A percentile compares a stretch with the other conserved stretches of the same genome.
phyloP scores from a whole-genome alignment of 805 yeast genomes.

The Diddensiella transvaalensis region DNA sequence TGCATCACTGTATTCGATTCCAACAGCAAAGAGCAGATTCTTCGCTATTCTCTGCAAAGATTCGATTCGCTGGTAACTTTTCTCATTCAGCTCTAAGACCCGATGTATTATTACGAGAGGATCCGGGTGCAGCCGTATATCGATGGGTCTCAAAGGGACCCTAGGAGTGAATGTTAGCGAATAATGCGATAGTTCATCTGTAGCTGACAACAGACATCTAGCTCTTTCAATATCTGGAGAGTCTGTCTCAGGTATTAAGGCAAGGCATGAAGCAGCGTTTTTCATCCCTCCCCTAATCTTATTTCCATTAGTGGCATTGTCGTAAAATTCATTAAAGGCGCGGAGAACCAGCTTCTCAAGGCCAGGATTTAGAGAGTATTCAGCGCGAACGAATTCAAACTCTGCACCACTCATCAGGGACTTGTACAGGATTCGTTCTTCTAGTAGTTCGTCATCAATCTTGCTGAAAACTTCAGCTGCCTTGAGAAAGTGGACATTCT shows the following conservation, averaged over 20 bases:
- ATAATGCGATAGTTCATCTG: constrained; percentile 29
- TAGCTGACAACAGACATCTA: constrained; percentile 25
- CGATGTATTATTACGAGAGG: constrained; percentile 28
- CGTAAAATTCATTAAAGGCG: constrained; percentile 42
- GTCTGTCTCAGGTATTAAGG: constrained; percentile 16
- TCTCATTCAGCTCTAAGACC: constrained; percentile 31
- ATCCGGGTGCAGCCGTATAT: constrained; percentile 23
- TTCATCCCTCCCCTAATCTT: constrained; percentile 39
- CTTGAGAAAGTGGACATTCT: constrained; percentile 2
- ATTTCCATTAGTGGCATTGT: constrained; percentile 42
- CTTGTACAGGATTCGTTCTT: constrained; percentile 17
- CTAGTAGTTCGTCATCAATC: constrained; percentile 11
- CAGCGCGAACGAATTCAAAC: constrained; percentile 24
- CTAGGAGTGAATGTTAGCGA: constrained; percentile 30
- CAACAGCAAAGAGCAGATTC: constrained; percentile 12
- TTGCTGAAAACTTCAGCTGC: constrained; percentile 8
- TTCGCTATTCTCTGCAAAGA: constrained; percentile 22
- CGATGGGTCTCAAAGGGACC: constrained; percentile 27
- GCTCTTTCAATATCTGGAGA: constrained; percentile 19
- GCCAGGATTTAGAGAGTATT: constrained; percentile 1
- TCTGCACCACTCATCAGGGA: constrained; percentile 23
- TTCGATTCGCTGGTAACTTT: constrained; percentile 29
- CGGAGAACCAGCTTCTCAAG: constrained; percentile 16
- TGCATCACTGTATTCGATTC: constrained; percentile 5
- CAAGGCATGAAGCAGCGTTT: constrained; percentile 34